phyloP scores from a whole-genome alignment of 2,329 filamentous ascomycete species.

The Pseudogymnoascus sp. region DNA sequence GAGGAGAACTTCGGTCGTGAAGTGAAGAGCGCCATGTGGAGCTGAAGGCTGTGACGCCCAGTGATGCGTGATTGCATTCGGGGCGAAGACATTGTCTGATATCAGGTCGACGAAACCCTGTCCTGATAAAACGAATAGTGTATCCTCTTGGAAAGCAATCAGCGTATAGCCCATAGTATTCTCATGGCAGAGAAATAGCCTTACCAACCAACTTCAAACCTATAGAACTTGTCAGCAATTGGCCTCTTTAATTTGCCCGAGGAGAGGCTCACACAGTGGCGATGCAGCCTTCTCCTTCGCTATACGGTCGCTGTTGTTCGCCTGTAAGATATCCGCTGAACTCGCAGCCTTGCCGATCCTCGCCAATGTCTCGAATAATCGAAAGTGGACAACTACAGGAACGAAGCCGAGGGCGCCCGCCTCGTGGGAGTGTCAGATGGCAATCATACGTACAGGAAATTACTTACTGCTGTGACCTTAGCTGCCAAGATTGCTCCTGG shows the following conservation, averaged over 20 bases:
- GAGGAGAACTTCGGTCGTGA: conserved; percentile 31
- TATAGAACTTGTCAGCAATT: background rate
- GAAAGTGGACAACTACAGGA: conserved; percentile 30
- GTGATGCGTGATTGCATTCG: conserved; percentile 30
- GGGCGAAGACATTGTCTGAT: conserved; percentile 26
- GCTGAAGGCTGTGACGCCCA: conserved; percentile 29
- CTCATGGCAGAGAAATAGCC: background rate
- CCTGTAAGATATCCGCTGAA: conserved; percentile 24
- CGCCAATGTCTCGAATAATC: conserved; percentile 27
- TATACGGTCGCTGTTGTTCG: conserved; percentile 17
- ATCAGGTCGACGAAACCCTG: conserved; percentile 29
- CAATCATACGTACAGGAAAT: background rate
- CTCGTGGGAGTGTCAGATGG: conserved; percentile 16
- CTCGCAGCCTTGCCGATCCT: conserved; percentile 22
- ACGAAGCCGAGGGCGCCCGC: conserved; percentile 31
- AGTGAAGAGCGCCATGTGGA: conserved; percentile 31
- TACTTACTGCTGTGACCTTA: conserved; percentile 1
- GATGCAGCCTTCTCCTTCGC: background rate
- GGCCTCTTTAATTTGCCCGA: background rate
- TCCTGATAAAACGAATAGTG: conserved; percentile 31
- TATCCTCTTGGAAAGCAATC: conserved; percentile 26
- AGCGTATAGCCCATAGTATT: background rate
- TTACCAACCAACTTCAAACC: background rate
- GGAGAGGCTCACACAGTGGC: background rate
- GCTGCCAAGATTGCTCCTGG: background rate